These are phyloP conservation scores for Dothideomycetes sp. DNA, from an alignment of 2,329 filamentous ascomycete genomes.

Conservation along the genomic window DNA sequence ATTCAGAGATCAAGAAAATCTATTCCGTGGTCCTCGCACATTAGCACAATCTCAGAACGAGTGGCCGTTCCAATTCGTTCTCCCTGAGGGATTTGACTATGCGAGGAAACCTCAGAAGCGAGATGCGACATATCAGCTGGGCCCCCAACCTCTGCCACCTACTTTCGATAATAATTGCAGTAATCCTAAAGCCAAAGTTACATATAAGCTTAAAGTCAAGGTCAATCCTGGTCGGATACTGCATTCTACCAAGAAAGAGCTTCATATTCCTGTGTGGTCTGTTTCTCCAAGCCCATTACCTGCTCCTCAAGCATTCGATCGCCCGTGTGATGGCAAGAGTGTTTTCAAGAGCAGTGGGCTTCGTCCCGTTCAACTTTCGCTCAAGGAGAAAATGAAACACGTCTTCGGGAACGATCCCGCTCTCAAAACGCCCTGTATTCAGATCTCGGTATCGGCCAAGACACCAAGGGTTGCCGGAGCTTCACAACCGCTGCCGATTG, in stretches of 20 bases:
- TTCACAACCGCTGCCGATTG: not conserved
- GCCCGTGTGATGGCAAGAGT: not conserved
- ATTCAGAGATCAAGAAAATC: not conserved
- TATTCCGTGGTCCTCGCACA: slow-evolving; percentile 5
- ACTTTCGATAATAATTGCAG: not conserved
- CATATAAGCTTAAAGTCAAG: slow-evolving; percentile 6
- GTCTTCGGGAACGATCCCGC: slow-evolving; percentile 2
- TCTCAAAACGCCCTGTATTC: slow-evolving; percentile 5
- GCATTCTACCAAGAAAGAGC: not conserved
- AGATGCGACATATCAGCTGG: not conserved
- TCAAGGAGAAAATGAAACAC: slow-evolving; percentile 9
- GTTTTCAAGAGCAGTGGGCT: slow-evolving; percentile 6
- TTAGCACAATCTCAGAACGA: not conserved
- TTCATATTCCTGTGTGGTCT: not conserved
- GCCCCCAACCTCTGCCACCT: not conserved
- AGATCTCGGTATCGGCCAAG: not conserved
- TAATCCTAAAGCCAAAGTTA: not conserved
- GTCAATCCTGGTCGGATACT: slow-evolving; percentile 4
- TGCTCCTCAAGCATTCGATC: not conserved
- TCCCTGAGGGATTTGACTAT: not conserved
- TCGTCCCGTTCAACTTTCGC: slow-evolving; percentile 2
- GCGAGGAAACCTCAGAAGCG: not conserved
- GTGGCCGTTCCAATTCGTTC: slow-evolving; percentile 2
- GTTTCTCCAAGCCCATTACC: not conserved
- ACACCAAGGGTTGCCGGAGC: not conserved